These are phyloP conservation scores for Carallia brachiata DNA, from an alignment of 345 rosid species.

Conservation along the genomic window DNA sequence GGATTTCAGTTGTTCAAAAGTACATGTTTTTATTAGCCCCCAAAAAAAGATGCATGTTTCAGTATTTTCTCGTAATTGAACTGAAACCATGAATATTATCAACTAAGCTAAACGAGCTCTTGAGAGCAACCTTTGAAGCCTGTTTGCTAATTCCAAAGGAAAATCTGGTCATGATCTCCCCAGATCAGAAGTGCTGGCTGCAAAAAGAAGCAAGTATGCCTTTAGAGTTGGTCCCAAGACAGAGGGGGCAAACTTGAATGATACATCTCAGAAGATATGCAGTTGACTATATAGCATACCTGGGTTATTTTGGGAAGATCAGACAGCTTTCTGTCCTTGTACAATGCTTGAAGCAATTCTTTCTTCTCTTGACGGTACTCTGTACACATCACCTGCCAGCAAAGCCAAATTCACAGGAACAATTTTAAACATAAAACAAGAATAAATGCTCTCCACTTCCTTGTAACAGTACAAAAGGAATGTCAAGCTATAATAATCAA, in stretches of 20 bases:
- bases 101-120: neutral
- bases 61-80: no score
- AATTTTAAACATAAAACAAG: neutral
- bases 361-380: constrained; percentile 67
- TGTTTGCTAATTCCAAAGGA: constrained; percentile 69
- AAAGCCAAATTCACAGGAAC: neutral
- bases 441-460: constrained; percentile 1
- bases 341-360: constrained; percentile 65
- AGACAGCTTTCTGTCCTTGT: constrained; percentile 62
- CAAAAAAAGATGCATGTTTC: no score
- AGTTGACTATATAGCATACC: constrained; percentile 26
- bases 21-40: no score
- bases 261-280: neutral
- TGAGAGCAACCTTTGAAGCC: constrained; percentile 55
- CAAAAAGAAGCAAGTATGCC: constrained; percentile 14
- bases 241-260: neutral
- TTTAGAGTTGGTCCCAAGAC: constrained; percentile 1
- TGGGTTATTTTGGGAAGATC: constrained; percentile 72
- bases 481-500: neutral
- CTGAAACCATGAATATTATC: neutral
- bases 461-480: neutral
- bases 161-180: constrained; percentile 82
- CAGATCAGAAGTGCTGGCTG: constrained; percentile 73
- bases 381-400: constrained; percentile 72
- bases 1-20: no score